These are phyloP conservation scores for Bombardia bombarda DNA, from an alignment of 495 filamentous ascomycete species.

Conservation along the genomic window DNA sequence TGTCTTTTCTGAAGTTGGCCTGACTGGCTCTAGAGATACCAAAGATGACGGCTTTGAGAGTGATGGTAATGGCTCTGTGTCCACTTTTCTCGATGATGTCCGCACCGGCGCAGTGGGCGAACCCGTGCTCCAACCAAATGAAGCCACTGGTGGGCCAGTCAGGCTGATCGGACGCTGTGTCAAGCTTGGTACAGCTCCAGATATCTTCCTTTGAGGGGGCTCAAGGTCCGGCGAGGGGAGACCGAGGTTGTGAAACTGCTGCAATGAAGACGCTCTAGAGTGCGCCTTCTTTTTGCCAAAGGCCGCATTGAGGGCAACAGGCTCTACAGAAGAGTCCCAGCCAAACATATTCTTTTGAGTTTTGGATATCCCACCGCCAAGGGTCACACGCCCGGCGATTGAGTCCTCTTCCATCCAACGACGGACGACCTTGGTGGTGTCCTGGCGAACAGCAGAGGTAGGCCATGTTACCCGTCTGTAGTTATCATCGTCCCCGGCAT, in stretches of 20 bases:
- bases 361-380: conserved; percentile 35
- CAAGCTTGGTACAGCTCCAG: conserved; percentile 3
- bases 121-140: conserved; percentile 30
- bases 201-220: conserved; percentile 1
- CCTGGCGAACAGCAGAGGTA: conserved; percentile 40
- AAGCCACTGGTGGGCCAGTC: conserved; percentile 14
- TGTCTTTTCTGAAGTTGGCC: too few species aligned
- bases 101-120: conserved; percentile 4
- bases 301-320: conserved; percentile 36
- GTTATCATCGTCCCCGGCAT: conserved; percentile 47
- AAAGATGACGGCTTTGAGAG: too few species aligned
- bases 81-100: neutral
- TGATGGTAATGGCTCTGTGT: too few species aligned
- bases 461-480: conserved; percentile 50
- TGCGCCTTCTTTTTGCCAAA: conserved; percentile 28
- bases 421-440: conserved; percentile 46
- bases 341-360: conserved; percentile 43
- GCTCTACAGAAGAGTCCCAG: conserved; percentile 43
- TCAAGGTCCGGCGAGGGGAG: neutral
- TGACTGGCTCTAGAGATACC: too few species aligned
- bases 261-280: conserved; percentile 14
- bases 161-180: conserved; percentile 13
- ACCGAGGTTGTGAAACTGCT: conserved; percentile 2
- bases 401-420: conserved; percentile 56
- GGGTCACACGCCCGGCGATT: conserved; percentile 37